phyloP scores from a whole-genome alignment of 768 basidiomycete genomes.

The Boletus bicolor region DNA sequence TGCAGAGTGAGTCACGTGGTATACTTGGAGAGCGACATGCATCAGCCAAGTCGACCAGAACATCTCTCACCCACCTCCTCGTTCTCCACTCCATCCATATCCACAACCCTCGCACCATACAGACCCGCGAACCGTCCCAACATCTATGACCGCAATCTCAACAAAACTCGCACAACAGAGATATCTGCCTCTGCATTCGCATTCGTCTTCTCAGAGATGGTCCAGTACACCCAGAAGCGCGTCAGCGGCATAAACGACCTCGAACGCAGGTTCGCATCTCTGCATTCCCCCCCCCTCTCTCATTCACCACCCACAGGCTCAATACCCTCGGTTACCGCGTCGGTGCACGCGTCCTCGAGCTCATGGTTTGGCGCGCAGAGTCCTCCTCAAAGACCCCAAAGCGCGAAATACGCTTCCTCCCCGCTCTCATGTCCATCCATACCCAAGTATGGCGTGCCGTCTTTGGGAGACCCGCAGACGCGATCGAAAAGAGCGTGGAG shows the following conservation, averaged over 20 bases:
- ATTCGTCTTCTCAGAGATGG: constrained; percentile 90
- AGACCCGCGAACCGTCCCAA: constrained; percentile 52
- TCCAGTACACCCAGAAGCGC: constrained; percentile 94
- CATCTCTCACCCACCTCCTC: constrained; percentile 49
- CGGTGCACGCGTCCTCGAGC: constrained; percentile 81
- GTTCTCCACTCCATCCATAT: constrained; percentile 45
- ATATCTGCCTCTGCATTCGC: constrained; percentile 81
- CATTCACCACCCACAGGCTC: constrained; percentile 47
- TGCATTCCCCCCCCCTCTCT: not conserved
- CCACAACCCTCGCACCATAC: constrained; percentile 38
- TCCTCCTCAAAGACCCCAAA: constrained; percentile 84
- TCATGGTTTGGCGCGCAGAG: constrained; percentile 79
- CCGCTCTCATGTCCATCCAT: constrained; percentile 90
- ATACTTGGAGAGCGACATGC: constrained; percentile 19
- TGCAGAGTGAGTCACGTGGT: constrained; percentile 12
- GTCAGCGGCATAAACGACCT: constrained; percentile 94
- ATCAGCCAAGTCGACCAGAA: constrained; percentile 44
- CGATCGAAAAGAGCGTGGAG: constrained; percentile 93
- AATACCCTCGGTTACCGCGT: constrained; percentile 93
- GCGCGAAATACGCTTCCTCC: constrained; percentile 86
- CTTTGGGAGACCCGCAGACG: constrained; percentile 92
- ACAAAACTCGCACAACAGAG: constrained; percentile 82
- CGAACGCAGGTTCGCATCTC: constrained; percentile 70
- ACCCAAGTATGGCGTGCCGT: constrained; percentile 94
- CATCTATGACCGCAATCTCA: constrained; percentile 87